Evolutionary conservation across 2,329 filamentous ascomycete genomes (phyloP).

Genomic region (Knufia petricola): DNA sequence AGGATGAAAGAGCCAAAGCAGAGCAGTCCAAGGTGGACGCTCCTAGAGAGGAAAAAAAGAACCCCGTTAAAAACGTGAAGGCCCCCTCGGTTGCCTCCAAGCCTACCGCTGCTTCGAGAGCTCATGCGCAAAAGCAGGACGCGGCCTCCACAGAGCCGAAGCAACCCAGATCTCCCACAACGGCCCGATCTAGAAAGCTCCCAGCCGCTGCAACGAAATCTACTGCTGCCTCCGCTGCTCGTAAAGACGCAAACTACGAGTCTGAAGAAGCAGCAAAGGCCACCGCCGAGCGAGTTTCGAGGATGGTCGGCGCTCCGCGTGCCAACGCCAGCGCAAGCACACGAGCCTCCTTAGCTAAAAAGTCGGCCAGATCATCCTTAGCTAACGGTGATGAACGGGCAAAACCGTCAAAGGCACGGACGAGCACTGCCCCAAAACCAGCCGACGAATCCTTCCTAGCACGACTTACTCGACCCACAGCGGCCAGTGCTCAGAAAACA

Average conservation of each 20-base stretch:
- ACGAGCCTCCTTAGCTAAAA: conserved; percentile 23
- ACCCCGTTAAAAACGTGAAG: conserved; percentile 27
- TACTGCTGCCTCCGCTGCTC: conserved; percentile 31
- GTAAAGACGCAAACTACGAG: conserved; percentile 22
- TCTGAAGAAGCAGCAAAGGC: conserved; percentile 13
- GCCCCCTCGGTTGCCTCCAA: conserved; percentile 13
- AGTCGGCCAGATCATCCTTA: conserved; percentile 24
- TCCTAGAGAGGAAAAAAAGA: conserved; percentile 25
- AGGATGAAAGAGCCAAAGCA: conserved; percentile 22
- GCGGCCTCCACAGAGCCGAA: conserved; percentile 20
- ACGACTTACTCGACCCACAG: conserved; percentile 44
- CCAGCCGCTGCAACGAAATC: conserved; percentile 33
- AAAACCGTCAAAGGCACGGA: conserved; percentile 32
- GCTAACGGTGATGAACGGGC: conserved; percentile 26
- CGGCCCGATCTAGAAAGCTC: conserved; percentile 27
- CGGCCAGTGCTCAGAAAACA: conserved; percentile 40
- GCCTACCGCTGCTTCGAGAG: conserved; percentile 7
- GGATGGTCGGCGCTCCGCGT: not conserved
- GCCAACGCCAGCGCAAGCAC: conserved; percentile 16
- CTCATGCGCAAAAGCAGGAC: conserved; percentile 10
- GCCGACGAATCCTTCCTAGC: conserved; percentile 40
- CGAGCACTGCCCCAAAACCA: conserved; percentile 30
- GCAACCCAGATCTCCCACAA: conserved; percentile 31
- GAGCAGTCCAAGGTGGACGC: conserved; percentile 19
- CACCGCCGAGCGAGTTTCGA: conserved; percentile 24